Evolutionary conservation across 2,329 filamentous ascomycete species (phyloP), one percentile per base, ranked within the genome.

Genomic region (Fusarium sarcochroum): DNA sequence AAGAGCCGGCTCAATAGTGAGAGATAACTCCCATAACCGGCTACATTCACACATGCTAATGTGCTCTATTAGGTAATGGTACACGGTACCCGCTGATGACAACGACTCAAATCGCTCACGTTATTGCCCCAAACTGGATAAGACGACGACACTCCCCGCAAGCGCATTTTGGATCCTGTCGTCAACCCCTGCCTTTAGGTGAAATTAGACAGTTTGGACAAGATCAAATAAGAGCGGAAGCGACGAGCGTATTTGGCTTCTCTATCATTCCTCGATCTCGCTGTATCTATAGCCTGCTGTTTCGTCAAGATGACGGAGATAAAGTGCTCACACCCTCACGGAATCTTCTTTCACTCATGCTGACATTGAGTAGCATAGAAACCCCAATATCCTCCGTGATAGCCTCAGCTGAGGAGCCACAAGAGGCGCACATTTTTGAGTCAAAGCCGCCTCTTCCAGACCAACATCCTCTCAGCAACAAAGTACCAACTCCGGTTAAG

Each of bases 121-220:
- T 30, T 30, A 59, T 42, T 42, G 44, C 45, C 47, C 41, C 27
- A 11, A 63, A 53, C 4, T 18, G 48, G 50, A 35, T 38, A 69
- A 63, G 56, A 41, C 15, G 25, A 25, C 35, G 38, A 27, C 17
- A 7, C 34, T 60, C 64, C 64, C 64, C 53, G 30, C 59, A n/a
- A 10, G 27, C 15, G 35, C 17, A 44, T 42, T 56, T 7, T 41
- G 18, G 20, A 27, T 23, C 18, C 18, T 42, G 44, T 27, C 25
- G 5, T 57, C 20, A 48, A n/a, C 7, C 7, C 20, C 15, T 30
- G 21, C 18, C 15, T 37, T n/a, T 13, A 14, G 18, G 5, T 5
- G 14, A 35, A 47, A 32, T 23, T n/a, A 15, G 27, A 30, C 34
- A 13, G 21, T 34, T 21, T 20, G n/a, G 11, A 34, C 23, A 32